Base-by-base conservation (phyloP, 192 early-diverging fungal species). In the Kappamyces sp. region DNA sequence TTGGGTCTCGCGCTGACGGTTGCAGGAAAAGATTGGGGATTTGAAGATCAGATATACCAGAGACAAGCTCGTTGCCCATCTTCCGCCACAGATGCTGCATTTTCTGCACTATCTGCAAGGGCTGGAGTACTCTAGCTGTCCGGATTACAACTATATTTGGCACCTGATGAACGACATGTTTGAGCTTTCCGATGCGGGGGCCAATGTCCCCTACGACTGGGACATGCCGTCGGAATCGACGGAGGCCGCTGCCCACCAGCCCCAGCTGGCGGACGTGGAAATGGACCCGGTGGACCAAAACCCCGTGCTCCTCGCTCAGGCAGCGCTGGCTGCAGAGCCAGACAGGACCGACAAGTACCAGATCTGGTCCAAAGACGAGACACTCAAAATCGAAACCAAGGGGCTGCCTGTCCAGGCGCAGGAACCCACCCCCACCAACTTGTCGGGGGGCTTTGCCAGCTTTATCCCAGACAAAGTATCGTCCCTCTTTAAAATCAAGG, bases 21-120 rank as follows among this genome's bases (percentile, higher is more conserved):
- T 22, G 41, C 15, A 66, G 65, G 65, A 67, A 43, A 48, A 39
- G n/a, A 75, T 75, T 47, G 73, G 69, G 5, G 64, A 74, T 46
- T 29, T 75, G 38, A 75, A 74, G 59, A 22, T 59, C 32, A 36
- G n/a, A 2, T 36, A 59, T 15, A 68, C 61, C 15, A 57, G 49
- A 45, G 12, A 49, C 22, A 47, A 57, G 9, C 63, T 72, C 3
- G 50, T 77, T 12, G 52, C 52, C 22, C 40, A 55, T 15, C 47
- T 66, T 4, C 66, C 69, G n/a, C 22, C 31, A 15, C 58, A 61
- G 32, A 38, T 77, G 47, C 34, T 54, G 35, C 42, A 51, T 51
- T 46, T 69, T 41, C 66, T 51, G 29, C 38, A 36, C n/a, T 66
- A 77, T 55, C 47, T 77, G 4, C 14, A 14, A 2, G 22, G 29